Conservation (phyloP, 2,329 filamentous ascomycete species). For the Tympanopsis confertula region DNA sequence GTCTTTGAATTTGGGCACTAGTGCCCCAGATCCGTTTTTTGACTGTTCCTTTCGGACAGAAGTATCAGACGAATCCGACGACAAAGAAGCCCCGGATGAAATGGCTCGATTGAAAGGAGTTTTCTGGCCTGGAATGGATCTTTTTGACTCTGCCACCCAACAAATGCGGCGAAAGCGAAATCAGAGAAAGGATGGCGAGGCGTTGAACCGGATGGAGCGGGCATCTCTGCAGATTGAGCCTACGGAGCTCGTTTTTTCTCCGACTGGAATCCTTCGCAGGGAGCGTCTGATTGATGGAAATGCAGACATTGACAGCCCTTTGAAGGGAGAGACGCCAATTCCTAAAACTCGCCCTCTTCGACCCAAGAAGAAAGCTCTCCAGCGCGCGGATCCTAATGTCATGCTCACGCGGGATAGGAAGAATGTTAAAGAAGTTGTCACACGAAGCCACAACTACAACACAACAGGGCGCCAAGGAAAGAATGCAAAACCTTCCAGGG, state of each 20-base stretch:
- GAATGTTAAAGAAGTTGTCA: too few relatives aligned
- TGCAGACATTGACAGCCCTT: conserved; percentile 29
- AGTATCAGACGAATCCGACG: too few relatives aligned
- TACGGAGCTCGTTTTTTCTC: conserved; percentile 31
- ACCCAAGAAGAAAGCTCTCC: conserved; percentile 15
- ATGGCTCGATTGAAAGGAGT: conserved; percentile 30
- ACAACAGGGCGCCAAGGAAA: too few relatives aligned
- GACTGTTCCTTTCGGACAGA: too few relatives aligned
- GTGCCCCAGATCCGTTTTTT: too few relatives aligned
- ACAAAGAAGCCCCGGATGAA: conserved; percentile 20
- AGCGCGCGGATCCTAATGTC: conserved; percentile 18
- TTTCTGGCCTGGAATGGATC: conserved; percentile 35
- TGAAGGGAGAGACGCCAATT: conserved; percentile 29
- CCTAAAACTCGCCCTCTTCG: conserved; percentile 19
- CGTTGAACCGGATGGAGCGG: conserved; percentile 29
- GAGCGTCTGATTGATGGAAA: conserved; percentile 31
- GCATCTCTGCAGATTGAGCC: conserved; percentile 29
- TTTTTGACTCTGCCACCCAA: conserved; percentile 35
- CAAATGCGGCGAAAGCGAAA: conserved; percentile 34
- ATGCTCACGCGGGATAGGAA: conserved; percentile 2
- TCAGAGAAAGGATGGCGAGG: conserved; percentile 33
- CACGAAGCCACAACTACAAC: too few relatives aligned
- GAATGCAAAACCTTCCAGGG: too few relatives aligned
- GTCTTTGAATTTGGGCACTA: too few relatives aligned
- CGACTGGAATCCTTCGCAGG: conserved; percentile 25